phyloP scores from a whole-genome alignment of 1,139 yeast genomes.

The Protomyces inouyei region DNA sequence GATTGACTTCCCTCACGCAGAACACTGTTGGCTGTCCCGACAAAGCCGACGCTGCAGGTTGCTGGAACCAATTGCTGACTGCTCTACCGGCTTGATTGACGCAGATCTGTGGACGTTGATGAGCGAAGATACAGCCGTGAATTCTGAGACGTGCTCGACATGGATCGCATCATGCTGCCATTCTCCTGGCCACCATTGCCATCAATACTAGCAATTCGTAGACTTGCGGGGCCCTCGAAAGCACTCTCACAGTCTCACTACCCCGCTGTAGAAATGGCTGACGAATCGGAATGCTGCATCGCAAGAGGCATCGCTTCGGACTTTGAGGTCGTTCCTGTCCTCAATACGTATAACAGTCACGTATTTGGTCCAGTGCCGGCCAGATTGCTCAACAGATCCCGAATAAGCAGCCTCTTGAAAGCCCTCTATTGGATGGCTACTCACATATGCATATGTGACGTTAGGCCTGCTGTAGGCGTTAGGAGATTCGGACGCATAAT shows the following conservation, averaged over 20 bases:
- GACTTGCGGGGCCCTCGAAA: neutral
- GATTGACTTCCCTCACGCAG: conserved; percentile 35
- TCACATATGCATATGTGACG: no score
- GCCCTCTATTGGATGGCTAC: no score
- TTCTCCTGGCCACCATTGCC: no score
- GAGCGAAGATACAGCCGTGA: neutral
- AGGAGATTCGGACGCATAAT: no score
- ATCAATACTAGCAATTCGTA: neutral
- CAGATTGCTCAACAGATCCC: no score
- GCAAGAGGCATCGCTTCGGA: no score
- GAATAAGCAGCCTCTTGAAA: no score
- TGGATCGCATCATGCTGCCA: conserved; percentile 1
- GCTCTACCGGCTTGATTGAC: conserved; percentile 8
- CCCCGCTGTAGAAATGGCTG: conserved; percentile 14
- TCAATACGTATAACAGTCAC: no score
- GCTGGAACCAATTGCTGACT: neutral
- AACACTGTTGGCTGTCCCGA: conserved; percentile 38
- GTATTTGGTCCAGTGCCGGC: no score
- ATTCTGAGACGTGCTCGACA: neutral
- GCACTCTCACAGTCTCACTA: neutral
- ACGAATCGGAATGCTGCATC: neutral
- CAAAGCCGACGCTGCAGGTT: conserved; percentile 35
- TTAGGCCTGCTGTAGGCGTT: no score
- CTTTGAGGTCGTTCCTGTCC: no score
- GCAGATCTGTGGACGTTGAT: conserved; percentile 23